phyloP scores from a whole-genome alignment of 768 basidiomycete species.

The Phylloporus rhodoxanthus region DNA sequence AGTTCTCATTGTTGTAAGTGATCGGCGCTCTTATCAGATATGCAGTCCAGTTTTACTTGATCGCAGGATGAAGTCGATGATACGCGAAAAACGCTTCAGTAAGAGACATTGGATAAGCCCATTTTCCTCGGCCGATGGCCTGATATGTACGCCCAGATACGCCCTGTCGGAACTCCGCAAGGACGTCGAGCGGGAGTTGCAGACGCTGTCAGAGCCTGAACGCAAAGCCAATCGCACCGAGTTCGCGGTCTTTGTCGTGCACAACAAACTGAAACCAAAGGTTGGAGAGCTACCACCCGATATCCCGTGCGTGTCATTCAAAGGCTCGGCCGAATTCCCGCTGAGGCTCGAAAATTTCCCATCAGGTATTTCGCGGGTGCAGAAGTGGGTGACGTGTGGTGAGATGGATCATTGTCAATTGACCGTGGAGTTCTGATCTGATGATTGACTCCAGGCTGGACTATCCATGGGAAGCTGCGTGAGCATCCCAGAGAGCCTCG shows the following conservation, averaged over 20 bases:
- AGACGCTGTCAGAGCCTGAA: conserved; percentile 61
- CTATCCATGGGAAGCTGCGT: conserved; percentile 81
- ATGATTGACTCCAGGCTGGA: conserved; percentile 51
- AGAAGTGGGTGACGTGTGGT: conserved; percentile 71
- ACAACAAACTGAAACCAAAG: conserved; percentile 90
- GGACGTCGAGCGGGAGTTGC: conserved; percentile 74
- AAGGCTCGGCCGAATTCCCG: not conserved
- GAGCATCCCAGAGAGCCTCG: conserved; percentile 24
- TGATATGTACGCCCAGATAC: conserved; percentile 48
- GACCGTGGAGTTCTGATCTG: conserved; percentile 12
- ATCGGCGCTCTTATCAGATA: conserved; percentile 12
- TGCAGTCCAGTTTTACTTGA: not conserved
- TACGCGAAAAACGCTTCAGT: conserved; percentile 85
- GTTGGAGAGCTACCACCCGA: conserved; percentile 64
- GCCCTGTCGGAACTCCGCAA: conserved; percentile 84
- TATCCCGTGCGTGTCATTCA: conserved; percentile 45
- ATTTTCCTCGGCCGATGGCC: not conserved
- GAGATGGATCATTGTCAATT: conserved; percentile 31
- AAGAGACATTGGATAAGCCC: conserved; percentile 23
- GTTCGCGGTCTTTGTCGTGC: conserved; percentile 91
- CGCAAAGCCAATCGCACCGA: conserved; percentile 70
- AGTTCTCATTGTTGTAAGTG: conserved; percentile 75
- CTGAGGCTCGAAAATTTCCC: conserved; percentile 1
- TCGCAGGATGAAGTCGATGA: conserved; percentile 82
- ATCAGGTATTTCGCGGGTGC: conserved; percentile 74